phyloP scores from a whole-genome alignment of 2,329 filamentous ascomycete species.

The Madurella mycetomatis region DNA sequence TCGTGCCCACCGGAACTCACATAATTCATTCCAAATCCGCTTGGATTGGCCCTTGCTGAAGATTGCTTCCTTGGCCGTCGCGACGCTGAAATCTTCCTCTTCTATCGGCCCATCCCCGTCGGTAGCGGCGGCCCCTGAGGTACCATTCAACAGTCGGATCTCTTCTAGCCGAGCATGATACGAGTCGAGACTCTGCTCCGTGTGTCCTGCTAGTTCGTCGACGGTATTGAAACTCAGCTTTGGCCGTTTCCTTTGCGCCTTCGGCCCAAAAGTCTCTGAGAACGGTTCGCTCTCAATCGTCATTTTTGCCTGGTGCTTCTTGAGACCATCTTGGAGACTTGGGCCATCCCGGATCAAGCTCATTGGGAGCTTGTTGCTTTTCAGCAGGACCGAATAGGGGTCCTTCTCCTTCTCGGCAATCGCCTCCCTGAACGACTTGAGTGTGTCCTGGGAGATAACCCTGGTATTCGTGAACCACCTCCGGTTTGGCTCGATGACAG shows the following conservation, averaged over 20 bases:
- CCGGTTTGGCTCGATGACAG: constrained; percentile 89
- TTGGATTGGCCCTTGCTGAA: constrained; percentile 95
- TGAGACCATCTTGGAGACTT: constrained; percentile 63
- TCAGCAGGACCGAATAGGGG: constrained; percentile 84
- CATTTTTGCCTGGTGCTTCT: constrained; percentile 89
- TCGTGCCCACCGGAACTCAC: constrained; percentile 25
- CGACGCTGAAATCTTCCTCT: constrained; percentile 42
- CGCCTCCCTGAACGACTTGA: constrained; percentile 82
- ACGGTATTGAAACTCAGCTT: constrained; percentile 83
- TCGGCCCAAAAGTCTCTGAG: constrained; percentile 84
- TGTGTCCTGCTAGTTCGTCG: constrained; percentile 74
- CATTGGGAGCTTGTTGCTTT: constrained; percentile 96
- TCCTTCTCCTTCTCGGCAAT: constrained; percentile 87
- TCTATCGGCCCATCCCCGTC: constrained; percentile 45
- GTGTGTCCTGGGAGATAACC: constrained; percentile 80
- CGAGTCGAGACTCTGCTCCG: constrained; percentile 72
- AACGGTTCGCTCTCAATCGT: constrained; percentile 84
- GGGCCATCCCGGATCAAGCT: constrained; percentile 79
- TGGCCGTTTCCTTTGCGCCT: constrained; percentile 86
- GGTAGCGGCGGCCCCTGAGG: constrained; percentile 45
- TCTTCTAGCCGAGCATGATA: constrained; percentile 81
- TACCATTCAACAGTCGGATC: constrained; percentile 69
- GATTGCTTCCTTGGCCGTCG: constrained; percentile 73
- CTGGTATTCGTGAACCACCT: constrained; percentile 98
- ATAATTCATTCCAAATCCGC: constrained; percentile 93